Percentiles rank a stretch among this genome's conserved stretches.
Conservation (phyloP, 805 yeast species). For the Teunomyces funiuensis region DNA sequence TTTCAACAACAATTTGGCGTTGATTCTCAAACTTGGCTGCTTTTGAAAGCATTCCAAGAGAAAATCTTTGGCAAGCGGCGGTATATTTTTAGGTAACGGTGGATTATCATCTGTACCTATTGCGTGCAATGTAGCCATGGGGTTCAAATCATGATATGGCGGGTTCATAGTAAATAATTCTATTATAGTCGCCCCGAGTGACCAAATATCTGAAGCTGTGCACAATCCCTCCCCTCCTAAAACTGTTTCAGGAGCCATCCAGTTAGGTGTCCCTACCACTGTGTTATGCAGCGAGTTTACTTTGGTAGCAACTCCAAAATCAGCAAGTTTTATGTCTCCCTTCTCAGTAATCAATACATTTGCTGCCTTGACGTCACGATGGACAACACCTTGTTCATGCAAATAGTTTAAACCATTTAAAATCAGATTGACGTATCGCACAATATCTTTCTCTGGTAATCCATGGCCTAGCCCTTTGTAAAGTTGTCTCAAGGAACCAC, state of each 20-base stretch:
- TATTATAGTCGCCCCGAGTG: constrained; percentile 90
- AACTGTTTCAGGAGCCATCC: constrained; percentile 99
- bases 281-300: constrained; percentile 39
- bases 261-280: constrained; percentile 86
- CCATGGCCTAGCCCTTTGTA: constrained; percentile 49
- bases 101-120: constrained; percentile 76
- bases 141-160: constrained; percentile 74
- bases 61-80: constrained; percentile 52
- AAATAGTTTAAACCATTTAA: constrained; percentile 61
- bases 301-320: constrained; percentile 90
- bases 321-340: constrained; percentile 82
- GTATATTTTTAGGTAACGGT: constrained; percentile 56
- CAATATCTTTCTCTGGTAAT: constrained; percentile 54
- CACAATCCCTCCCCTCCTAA: constrained; percentile 78
- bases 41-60: constrained; percentile 68
- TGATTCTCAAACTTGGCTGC: constrained; percentile 57
- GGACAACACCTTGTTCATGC: constrained; percentile 73
- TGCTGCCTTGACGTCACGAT: constrained; percentile 92
- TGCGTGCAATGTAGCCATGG: constrained; percentile 80
- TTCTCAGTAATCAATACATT: constrained; percentile 69
- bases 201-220: constrained; percentile 89
- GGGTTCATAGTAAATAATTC: constrained; percentile 86
- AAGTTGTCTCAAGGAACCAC: constrained; percentile 62
- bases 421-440: constrained; percentile 52
- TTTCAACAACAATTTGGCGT: constrained; percentile 53